A percentile compares a stretch with the other conserved stretches of the same genome.
These are phyloP conservation scores for Leptographium galeiforme DNA, from an alignment of 2,329 filamentous ascomycete species.

Conservation along the genomic window DNA sequence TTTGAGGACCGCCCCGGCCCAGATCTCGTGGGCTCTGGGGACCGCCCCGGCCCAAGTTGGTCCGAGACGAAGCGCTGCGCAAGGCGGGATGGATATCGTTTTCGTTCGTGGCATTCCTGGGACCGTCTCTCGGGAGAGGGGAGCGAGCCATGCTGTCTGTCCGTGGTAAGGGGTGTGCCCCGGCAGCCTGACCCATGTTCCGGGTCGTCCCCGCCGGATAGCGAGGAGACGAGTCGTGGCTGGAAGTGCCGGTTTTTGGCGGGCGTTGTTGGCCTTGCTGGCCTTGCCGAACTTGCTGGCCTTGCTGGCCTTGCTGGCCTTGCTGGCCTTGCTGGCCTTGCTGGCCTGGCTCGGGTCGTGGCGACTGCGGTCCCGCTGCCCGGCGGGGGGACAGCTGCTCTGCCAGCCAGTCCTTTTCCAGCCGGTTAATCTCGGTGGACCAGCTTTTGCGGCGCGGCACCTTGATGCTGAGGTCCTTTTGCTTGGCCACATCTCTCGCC, in stretches of 20 bases:
- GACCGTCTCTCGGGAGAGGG: background rate
- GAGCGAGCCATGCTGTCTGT: background rate
- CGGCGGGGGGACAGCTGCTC: slow-evolving; percentile 11
- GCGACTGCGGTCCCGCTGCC: background rate
- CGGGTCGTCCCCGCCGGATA: background rate
- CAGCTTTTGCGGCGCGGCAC: slow-evolving; percentile 33
- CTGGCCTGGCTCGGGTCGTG: background rate
- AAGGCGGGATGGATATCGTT: background rate
- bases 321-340: background rate
- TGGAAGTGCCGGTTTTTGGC: background rate
- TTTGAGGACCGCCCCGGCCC: background rate
- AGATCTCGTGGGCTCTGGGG: background rate
- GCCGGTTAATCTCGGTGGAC: slow-evolving; percentile 31
- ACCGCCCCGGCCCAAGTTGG: background rate
- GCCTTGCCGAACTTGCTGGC: background rate
- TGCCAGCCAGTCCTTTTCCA: slow-evolving; percentile 19
- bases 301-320: background rate
- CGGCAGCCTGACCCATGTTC: background rate
- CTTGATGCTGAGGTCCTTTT: slow-evolving; percentile 24
- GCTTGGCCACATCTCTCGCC: slow-evolving; percentile 5
- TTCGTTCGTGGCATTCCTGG: background rate
- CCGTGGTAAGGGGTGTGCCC: background rate
- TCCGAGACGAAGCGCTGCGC: background rate
- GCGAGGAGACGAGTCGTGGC: background rate
- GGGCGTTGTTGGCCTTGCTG: background rate